These are phyloP conservation scores for Botrytis sinoallii DNA, from an alignment of 2,329 filamentous ascomycete genomes.

Conservation along the genomic window DNA sequence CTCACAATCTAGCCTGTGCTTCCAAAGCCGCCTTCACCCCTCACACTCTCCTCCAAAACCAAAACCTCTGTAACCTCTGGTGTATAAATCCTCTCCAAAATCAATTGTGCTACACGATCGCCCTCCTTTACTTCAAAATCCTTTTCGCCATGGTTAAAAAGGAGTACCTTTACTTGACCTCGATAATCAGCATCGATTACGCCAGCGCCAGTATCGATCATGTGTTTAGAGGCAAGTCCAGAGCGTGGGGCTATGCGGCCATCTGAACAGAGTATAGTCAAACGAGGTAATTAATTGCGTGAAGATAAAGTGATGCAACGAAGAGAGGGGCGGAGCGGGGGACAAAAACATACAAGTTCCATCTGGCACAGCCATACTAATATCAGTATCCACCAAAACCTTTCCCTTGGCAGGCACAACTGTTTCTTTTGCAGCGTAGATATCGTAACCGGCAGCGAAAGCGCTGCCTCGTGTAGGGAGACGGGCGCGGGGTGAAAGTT, in stretches of 20 bases:
- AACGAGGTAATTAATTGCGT: neutral
- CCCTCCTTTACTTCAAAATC: conserved; percentile 82
- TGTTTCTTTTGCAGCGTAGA: conserved; percentile 76
- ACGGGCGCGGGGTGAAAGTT: conserved; percentile 74
- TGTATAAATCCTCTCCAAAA: conserved; percentile 91
- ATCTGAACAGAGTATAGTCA: conserved; percentile 51
- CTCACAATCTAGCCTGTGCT: conserved; percentile 62
- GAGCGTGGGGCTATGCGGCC: conserved; percentile 87
- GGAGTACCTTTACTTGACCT: conserved; percentile 86
- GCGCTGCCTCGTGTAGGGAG: conserved; percentile 85
- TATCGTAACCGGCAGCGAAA: conserved; percentile 89
- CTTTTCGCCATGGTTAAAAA: conserved; percentile 85
- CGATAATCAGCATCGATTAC: conserved; percentile 98
- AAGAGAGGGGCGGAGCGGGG: neutral
- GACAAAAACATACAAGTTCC: conserved; percentile 70
- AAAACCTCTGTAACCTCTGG: conserved; percentile 88
- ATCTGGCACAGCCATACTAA: conserved; percentile 84
- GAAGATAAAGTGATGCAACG: neutral
- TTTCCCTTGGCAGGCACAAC: conserved; percentile 80
- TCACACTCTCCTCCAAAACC: conserved; percentile 83
- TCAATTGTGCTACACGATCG: conserved; percentile 88
- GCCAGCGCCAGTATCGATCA: conserved; percentile 92
- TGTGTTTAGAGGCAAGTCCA: conserved; percentile 89
- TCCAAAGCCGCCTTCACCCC: conserved; percentile 87
- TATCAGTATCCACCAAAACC: conserved; percentile 83